Evolutionary conservation across 1,284 basidiomycete species (phyloP), one percentile per base, ranked within the genome.

Genomic region (Naganishia sp.): DNA sequence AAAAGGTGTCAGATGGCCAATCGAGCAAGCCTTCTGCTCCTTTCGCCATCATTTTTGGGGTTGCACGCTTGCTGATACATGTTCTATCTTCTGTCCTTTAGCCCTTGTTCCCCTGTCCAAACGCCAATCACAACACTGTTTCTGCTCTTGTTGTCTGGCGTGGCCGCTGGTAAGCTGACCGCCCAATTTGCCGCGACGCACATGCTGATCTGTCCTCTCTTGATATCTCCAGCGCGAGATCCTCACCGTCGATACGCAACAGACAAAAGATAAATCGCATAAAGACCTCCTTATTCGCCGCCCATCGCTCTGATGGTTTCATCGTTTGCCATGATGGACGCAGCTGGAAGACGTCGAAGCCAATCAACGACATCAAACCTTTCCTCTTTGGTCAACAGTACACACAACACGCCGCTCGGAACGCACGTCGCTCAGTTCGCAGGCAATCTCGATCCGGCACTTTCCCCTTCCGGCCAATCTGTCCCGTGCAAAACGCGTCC

Each of bases 351-450:
- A 50, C 50, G 48, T 25, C 48, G 39, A 25, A 61, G 59, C 43
- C 48, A 36, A 6, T 61, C 59, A 9, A 52, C 59, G 33, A 61
- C 59, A 7, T 61, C 59, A 18, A 28, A 48, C 23, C 59, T 61
- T 43, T 61, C 59, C 59, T 61, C 59, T 50, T 61, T 61, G 59
- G 48, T 61, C 6, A 61, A 49, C 48, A 43, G 7, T 6, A 52
- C 59, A 48, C 48, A 55, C 18, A 55, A 33, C 21, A 21, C 55
- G 7, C 48, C 48, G 33, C 23, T 61, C 36, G 33, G 43, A 18
- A 36, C 48, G 23, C 48, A 49, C 18, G 3, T 42, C 31, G n/a
- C 9, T 6, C 33, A 31, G 59, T 61, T 52, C 25, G n/a, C 42
- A 23, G 23, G n/a, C 18, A 13, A 25, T 23, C 36, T 61, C 39